Conservation (phyloP, 2,329 filamentous ascomycete genomes). For the Cadophora luteo-olivacea region DNA sequence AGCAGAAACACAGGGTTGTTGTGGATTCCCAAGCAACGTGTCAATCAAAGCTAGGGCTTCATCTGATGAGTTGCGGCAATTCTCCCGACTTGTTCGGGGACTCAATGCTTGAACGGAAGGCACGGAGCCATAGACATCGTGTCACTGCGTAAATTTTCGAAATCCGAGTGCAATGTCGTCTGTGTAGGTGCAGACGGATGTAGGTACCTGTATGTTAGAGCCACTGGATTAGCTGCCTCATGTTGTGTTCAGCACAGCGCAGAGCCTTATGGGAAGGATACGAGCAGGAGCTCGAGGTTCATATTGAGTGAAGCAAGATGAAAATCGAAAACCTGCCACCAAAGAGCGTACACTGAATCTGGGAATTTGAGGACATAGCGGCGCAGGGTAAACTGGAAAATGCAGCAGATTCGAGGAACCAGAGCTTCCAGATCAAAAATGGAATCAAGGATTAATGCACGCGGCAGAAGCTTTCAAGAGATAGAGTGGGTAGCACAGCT, state of each 20-base stretch:
- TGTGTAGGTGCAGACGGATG: slow-evolving; percentile 17
- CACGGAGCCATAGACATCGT: neutral
- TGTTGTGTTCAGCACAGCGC: slow-evolving; percentile 17
- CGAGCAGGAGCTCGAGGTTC: neutral
- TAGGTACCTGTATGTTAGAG: slow-evolving; percentile 21
- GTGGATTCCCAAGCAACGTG: slow-evolving; percentile 18
- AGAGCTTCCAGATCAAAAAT: slow-evolving; percentile 24
- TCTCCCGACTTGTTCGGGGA: slow-evolving; percentile 13
- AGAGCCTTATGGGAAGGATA: slow-evolving; percentile 20
- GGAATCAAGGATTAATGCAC: slow-evolving; percentile 14
- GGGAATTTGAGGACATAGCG: neutral
- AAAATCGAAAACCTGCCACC: neutral
- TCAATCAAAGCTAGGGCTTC: slow-evolving; percentile 16
- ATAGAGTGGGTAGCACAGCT: slow-evolving; percentile 20
- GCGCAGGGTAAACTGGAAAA: neutral
- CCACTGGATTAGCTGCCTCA: slow-evolving; percentile 11
- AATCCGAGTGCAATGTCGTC: slow-evolving; percentile 14
- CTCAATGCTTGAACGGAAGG: slow-evolving; percentile 12
- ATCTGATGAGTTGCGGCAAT: slow-evolving; percentile 17
- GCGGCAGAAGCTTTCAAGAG: slow-evolving; percentile 17
- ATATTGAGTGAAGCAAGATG: neutral
- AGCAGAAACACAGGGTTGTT: slow-evolving; percentile 12
- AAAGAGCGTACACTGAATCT: too few species aligned
- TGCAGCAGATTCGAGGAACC: slow-evolving; percentile 6
- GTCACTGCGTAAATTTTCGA: slow-evolving; percentile 18